These are phyloP conservation scores for Aspergillus floridensis DNA, from an alignment of 2,329 filamentous ascomycete species.

Conservation along the genomic window DNA sequence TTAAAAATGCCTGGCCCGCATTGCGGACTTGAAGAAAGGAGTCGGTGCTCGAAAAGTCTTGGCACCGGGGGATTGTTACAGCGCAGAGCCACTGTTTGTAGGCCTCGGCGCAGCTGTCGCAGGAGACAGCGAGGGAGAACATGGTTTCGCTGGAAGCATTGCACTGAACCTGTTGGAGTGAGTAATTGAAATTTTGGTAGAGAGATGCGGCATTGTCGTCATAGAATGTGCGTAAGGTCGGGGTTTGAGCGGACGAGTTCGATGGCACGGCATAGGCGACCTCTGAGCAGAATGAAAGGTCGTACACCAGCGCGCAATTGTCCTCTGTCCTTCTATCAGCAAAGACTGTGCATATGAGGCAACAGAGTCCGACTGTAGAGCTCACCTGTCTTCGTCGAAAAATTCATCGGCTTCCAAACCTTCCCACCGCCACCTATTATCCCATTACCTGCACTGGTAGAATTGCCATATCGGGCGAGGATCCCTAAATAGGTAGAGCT, in stretches of 20 bases:
- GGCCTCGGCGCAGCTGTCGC: constrained; percentile 70
- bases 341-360: background rate
- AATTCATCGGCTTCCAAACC: constrained; percentile 70
- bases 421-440: constrained; percentile 69
- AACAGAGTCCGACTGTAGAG: background rate
- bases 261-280: constrained; percentile 89
- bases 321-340: constrained; percentile 51
- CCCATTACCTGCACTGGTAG: constrained; percentile 53
- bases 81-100: constrained; percentile 97
- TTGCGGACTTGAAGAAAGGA: constrained; percentile 67
- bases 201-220: constrained; percentile 68
- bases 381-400: constrained; percentile 74
- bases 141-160: constrained; percentile 68
- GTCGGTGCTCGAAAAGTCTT: constrained; percentile 66
- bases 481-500: constrained; percentile 71
- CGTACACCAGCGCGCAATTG: constrained; percentile 82
- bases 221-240: constrained; percentile 68
- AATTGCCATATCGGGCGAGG: constrained; percentile 61
- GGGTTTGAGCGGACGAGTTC: constrained; percentile 64
- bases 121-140: constrained; percentile 78
- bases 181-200: constrained; percentile 77
- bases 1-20: constrained; percentile 66
- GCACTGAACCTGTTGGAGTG: constrained; percentile 80
- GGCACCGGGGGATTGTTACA: constrained; percentile 87
- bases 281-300: constrained; percentile 83